Conservation (phyloP, 192 early-diverging fungal genomes). For the Spinellus fusiger region DNA sequence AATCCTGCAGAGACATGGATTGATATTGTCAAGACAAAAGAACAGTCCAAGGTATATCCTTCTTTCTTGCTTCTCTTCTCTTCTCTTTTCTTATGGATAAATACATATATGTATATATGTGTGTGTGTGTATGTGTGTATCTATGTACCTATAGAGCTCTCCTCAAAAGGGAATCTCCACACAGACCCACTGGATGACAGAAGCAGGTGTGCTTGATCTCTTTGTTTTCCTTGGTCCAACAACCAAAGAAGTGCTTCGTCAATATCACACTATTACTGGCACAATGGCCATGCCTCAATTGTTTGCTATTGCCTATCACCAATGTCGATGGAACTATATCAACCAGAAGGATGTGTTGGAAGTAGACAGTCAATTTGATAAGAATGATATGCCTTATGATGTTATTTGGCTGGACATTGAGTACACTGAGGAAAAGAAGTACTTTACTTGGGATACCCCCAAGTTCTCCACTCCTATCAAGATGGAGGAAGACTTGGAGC, state of each 20-base stretch:
- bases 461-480: constrained; percentile 85
- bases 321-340: constrained; percentile 98
- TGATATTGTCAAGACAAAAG: constrained; percentile 73
- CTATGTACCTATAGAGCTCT: background rate
- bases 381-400: constrained; percentile 91
- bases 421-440: constrained; percentile 96
- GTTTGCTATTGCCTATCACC: constrained; percentile 93
- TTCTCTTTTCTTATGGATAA: no score
- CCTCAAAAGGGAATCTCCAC: constrained; percentile 38
- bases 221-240: constrained; percentile 77
- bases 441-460: constrained; percentile 92
- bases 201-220: constrained; percentile 86
- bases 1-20: constrained; percentile 98
- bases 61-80: no score
- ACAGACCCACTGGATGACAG: constrained; percentile 89
- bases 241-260: constrained; percentile 58
- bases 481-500: constrained; percentile 75
- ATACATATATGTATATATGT: no score
- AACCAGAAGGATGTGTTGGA: constrained; percentile 82
- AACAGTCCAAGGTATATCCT: constrained; percentile 26
- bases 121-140: no score
- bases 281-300: constrained; percentile 75
- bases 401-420: constrained; percentile 99
- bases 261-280: constrained; percentile 77
- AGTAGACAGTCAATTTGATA: constrained; percentile 85